Conservation (phyloP, 1,139 yeast species). For the Hyphopichia fennica region DNA sequence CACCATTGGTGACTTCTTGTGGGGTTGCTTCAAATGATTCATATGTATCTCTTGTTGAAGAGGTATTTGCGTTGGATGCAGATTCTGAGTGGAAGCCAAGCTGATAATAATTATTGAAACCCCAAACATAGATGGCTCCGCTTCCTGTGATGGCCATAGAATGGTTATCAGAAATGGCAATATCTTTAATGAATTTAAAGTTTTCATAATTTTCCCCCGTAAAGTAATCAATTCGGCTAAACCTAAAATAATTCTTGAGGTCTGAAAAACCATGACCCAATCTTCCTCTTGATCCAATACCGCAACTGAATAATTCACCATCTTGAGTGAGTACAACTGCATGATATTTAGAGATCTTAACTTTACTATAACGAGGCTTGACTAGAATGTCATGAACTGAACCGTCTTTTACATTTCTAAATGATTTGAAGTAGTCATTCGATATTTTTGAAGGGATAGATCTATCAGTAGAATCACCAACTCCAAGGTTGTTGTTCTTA, state of each 20-base stretch:
- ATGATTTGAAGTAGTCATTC: slow-evolving; percentile 17
- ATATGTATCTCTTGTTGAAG: slow-evolving; percentile 22
- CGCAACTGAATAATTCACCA: slow-evolving; percentile 58
- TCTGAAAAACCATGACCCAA: slow-evolving; percentile 55
- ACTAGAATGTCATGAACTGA: slow-evolving; percentile 17
- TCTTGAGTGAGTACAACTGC: slow-evolving; percentile 59
- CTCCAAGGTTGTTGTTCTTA: slow-evolving; percentile 63
- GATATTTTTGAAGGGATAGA: slow-evolving; percentile 30
- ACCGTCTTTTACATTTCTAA: background rate
- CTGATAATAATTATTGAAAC: slow-evolving; percentile 65
- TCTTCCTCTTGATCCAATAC: slow-evolving; percentile 71
- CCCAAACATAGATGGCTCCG: slow-evolving; percentile 74
- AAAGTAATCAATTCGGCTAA: slow-evolving; percentile 32
- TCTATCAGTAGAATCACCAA: slow-evolving; percentile 67
- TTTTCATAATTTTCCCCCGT: slow-evolving; percentile 17
- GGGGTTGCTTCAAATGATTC: slow-evolving; percentile 50
- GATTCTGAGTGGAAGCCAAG: slow-evolving; percentile 55
- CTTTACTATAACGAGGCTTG: slow-evolving; percentile 43
- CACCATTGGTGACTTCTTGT: slow-evolving; percentile 45
- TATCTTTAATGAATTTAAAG: slow-evolving; percentile 30
- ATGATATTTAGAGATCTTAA: slow-evolving; percentile 65
- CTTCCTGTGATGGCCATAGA: slow-evolving; percentile 51
- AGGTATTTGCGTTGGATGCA: slow-evolving; percentile 10
- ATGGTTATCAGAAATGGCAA: slow-evolving; percentile 68
- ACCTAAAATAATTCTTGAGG: slow-evolving; percentile 35